Evolutionary conservation across 257 asterid species (phyloP).

Genomic region (Forsythia suspensa): DNA sequence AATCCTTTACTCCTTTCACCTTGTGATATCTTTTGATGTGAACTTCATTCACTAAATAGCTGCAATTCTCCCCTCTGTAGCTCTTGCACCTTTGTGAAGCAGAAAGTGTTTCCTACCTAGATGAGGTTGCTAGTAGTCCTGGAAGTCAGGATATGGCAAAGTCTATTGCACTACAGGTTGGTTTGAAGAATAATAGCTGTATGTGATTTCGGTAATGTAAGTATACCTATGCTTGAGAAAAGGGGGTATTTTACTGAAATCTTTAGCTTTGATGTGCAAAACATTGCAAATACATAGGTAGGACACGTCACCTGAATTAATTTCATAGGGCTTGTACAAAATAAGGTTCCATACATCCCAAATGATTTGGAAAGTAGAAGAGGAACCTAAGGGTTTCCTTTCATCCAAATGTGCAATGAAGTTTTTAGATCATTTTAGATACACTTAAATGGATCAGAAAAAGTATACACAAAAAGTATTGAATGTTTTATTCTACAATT

Average conservation of each 20-base stretch:
- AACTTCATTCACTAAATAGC: slow-evolving; percentile 17
- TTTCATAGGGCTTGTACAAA: no score
- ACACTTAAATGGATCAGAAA: not conserved
- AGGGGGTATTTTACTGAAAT: slow-evolving; percentile 10
- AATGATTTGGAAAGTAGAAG: not conserved
- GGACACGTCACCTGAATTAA: no score
- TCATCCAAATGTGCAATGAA: not conserved
- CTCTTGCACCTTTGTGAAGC: slow-evolving; percentile 92
- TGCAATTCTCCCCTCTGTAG: slow-evolving; percentile 46
- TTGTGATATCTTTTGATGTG: slow-evolving; percentile 14
- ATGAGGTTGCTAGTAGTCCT: slow-evolving; percentile 81
- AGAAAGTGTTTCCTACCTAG: slow-evolving; percentile 88
- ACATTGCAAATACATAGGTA: not conserved
- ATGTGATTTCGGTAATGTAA: slow-evolving; percentile 8
- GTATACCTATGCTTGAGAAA: not conserved
- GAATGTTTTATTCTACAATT: not conserved
- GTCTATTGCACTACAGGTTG: slow-evolving; percentile 80
- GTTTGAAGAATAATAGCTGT: slow-evolving; percentile 18
- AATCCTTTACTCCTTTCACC: slow-evolving; percentile 9
- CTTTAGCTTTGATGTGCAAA: slow-evolving; percentile 5
- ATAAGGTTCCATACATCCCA: not conserved
- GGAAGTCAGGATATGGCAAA: slow-evolving; percentile 73
- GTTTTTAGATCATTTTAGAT: not conserved
- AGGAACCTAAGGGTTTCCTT: not conserved
- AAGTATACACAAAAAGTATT: not conserved